Conservation (phyloP, 2,329 filamentous ascomycete species). For the Capronia epimyces region DNA sequence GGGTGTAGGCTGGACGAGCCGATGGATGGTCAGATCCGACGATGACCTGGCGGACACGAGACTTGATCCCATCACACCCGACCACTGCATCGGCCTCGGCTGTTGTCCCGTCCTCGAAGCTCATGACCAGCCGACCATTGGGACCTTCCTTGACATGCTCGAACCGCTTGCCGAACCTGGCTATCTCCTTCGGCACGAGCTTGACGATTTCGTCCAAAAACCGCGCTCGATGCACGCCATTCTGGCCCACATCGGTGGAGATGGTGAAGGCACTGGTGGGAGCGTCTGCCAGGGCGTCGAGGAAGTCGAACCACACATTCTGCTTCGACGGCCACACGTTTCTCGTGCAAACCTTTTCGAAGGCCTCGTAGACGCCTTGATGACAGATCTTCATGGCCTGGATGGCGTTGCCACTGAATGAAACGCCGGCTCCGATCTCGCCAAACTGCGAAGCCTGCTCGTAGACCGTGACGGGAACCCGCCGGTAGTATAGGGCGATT, state of each 20-base stretch:
- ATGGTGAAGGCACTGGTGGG: slow-evolving; percentile 38
- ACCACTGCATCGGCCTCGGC: slow-evolving; percentile 42
- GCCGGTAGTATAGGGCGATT: slow-evolving; percentile 27
- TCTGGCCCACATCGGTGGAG: slow-evolving; percentile 31
- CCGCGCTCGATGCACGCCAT: slow-evolving; percentile 44
- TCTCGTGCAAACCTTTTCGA: slow-evolving; percentile 34
- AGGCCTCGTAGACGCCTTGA: slow-evolving; percentile 39
- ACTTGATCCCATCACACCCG: slow-evolving; percentile 62
- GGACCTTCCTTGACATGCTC: slow-evolving; percentile 16
- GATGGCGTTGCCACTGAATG: slow-evolving; percentile 46
- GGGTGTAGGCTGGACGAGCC: slow-evolving; percentile 44
- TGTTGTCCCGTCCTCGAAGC: slow-evolving; percentile 42
- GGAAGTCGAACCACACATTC: slow-evolving; percentile 42
- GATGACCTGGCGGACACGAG: slow-evolving; percentile 48
- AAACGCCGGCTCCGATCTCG: slow-evolving; percentile 50
- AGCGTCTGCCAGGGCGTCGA: slow-evolving; percentile 32
- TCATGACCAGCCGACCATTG: slow-evolving; percentile 34
- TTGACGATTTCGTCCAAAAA: slow-evolving; percentile 48
- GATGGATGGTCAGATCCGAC: slow-evolving; percentile 46
- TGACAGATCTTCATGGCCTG: slow-evolving; percentile 46
- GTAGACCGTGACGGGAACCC: slow-evolving; percentile 35
- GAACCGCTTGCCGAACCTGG: slow-evolving; percentile 41
- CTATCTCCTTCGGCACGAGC: slow-evolving; percentile 41
- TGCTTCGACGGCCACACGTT: slow-evolving; percentile 33
- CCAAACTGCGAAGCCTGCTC: slow-evolving; percentile 46